Evolutionary conservation across 257 asterid species (phyloP), one percentile per base, ranked within the genome.

Genomic region (Nicotiana tomentosiformis): DNA sequence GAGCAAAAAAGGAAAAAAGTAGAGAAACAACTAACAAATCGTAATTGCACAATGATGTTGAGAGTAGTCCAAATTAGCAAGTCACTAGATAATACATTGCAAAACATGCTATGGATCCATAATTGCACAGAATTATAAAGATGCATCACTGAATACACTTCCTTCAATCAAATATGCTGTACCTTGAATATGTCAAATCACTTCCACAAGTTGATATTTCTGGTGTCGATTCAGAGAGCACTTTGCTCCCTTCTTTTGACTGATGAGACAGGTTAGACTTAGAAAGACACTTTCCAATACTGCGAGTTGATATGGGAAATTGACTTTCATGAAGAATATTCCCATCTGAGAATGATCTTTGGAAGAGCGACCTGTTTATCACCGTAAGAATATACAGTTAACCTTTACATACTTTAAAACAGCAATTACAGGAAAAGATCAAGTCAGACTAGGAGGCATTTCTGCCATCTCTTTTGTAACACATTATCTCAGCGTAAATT

Each of bases 291-390:
- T 89, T 91, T 55, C 82, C 84, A 29, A 84, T 61, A 66, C 84
- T 85, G 62, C 89, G 81, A 43, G 90, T 77, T 57, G 97, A 83
- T 39, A 87, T 39, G 84, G 94, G 90, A 20, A 90, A 89, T 83
- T 9, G 86, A 77, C 90, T 88, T 88, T 86, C 93, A 77, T 88
- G 95, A 83, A 91, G 93, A 84, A 95, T 90, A 82, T 91, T 92
- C 81, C 99, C 98, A 90, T 93, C 99, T 9, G 98, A 95, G 89
- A 90, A 91, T 66, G 97, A 95, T 90, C 98, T 89, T 85, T 91
- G 92, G 88, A 91, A 90, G 80, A 83, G 81, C 43, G 90, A 88
- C 89, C 98, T 93, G 84, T 86, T 79, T 62, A 90, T 56, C 83
- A 66, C 86, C 77, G 83, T 61, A 58, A 84, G 26, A 83, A 82